Percentiles rank a stretch among this genome's conserved stretches.
phyloP scores from a whole-genome alignment of 805 yeast genomes.

The Wickerhamiella dianesei region DNA sequence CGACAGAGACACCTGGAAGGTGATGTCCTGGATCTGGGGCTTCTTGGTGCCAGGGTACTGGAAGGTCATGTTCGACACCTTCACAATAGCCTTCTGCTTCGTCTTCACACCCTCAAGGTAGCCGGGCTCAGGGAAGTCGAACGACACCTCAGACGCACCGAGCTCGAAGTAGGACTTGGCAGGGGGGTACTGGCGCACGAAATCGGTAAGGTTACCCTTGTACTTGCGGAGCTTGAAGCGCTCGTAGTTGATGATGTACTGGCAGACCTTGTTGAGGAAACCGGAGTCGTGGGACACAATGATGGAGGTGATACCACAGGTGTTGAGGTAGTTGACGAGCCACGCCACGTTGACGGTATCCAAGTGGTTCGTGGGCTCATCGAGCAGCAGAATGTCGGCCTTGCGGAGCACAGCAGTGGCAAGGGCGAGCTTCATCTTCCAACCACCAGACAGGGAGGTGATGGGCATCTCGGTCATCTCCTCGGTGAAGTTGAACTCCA shows the following conservation, averaged over 20 bases:
- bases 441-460: conserved; percentile 97
- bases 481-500: conserved; percentile 84
- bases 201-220: conserved; percentile 99
- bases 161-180: conserved; percentile 98
- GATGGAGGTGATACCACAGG: conserved; percentile 97
- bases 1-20: conserved; percentile 98
- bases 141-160: conserved; percentile 95
- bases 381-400: conserved; percentile 93
- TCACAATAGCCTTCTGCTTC: conserved; percentile 98
- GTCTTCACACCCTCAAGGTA: conserved; percentile 99
- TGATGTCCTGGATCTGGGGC: conserved; percentile 84
- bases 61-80: conserved; percentile 94
- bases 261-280: conserved; percentile 93
- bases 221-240: conserved; percentile 99
- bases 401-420: conserved; percentile 98
- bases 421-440: conserved; percentile 99
- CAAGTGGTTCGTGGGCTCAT: conserved; percentile 99
- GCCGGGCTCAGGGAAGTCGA: conserved; percentile 99
- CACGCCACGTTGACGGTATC: conserved; percentile 99
- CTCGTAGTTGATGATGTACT: conserved; percentile 99
- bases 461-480: conserved; percentile 92
- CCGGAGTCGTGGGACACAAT: conserved; percentile 99
- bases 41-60: conserved; percentile 98
- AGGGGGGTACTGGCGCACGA: conserved; percentile 96
- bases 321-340: conserved; percentile 97